Evolutionary conservation across 2,329 filamentous ascomycete species (phyloP).

Genomic region (Lasiodiplodia hormozganensis): DNA sequence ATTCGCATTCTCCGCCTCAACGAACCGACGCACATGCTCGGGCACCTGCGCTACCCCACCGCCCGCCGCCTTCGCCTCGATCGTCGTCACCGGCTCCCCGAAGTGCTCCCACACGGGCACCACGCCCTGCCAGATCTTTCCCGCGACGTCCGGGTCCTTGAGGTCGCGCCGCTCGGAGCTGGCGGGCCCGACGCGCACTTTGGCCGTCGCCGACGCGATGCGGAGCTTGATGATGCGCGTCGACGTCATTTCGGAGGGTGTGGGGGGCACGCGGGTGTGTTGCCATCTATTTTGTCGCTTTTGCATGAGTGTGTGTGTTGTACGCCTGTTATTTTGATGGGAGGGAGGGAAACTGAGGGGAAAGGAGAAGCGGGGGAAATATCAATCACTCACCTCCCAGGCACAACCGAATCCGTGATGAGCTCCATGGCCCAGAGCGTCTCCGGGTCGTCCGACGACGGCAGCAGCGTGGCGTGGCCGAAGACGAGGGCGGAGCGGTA

Average conservation of each 20-base stretch:
- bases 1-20: conserved; percentile 54
- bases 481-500: conserved; percentile 83
- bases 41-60: conserved; percentile 62
- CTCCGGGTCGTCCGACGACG: not conserved
- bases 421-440: conserved; percentile 74
- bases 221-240: conserved; percentile 75
- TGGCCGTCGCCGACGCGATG: conserved; percentile 76
- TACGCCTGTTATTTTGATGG: too few species aligned
- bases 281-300: conserved; percentile 56
- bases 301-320: not conserved
- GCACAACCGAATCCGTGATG: conserved; percentile 77
- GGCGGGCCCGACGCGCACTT: conserved; percentile 71
- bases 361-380: not conserved
- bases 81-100: conserved; percentile 65
- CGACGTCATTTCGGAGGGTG: conserved; percentile 73
- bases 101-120: conserved; percentile 68
- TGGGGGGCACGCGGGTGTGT: conserved; percentile 73
- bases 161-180: conserved; percentile 66
- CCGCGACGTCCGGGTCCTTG: conserved; percentile 56
- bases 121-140: conserved; percentile 66
- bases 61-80: conserved; percentile 55
- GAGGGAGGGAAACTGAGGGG: too few species aligned
- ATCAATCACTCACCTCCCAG: conserved; percentile 53
- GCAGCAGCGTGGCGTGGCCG: conserved; percentile 72
- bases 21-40: conserved; percentile 64